A percentile compares a stretch with the other conserved stretches of the same genome.
These are phyloP conservation scores for Scenedesmus sp. DNA, from an alignment of 163 green algal species.

Conservation along the genomic window DNA sequence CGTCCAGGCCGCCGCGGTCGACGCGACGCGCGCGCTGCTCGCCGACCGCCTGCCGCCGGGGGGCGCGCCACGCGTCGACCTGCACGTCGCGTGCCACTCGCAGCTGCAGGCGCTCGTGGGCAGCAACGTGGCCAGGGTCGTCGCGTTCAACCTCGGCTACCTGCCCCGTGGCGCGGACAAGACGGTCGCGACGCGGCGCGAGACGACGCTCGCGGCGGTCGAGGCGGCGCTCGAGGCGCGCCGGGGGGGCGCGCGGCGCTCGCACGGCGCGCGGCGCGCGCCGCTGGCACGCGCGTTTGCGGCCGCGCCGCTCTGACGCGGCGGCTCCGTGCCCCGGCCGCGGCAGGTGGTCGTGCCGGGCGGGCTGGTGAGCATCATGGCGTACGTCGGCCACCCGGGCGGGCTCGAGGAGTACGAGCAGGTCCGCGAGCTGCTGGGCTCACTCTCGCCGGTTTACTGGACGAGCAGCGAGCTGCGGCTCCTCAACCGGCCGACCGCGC, in stretches of 20 bases:
- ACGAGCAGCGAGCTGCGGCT: slow-evolving; percentile 55
- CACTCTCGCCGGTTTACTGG: slow-evolving; percentile 51
- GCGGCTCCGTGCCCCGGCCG: neutral
- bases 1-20: slow-evolving; percentile 60
- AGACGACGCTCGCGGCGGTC: slow-evolving; percentile 66
- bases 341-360: slow-evolving; percentile 55
- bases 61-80: slow-evolving; percentile 39
- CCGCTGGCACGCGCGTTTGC: too few species aligned
- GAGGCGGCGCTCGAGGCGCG: slow-evolving; percentile 56
- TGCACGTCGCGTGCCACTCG: slow-evolving; percentile 58
- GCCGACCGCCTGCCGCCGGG: slow-evolving; percentile 30
- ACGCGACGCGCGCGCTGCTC: slow-evolving; percentile 43
- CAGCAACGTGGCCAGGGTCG: slow-evolving; percentile 23
- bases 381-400: slow-evolving; percentile 73
- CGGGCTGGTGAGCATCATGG: slow-evolving; percentile 64
- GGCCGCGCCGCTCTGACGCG: too few species aligned
- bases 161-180: slow-evolving; percentile 66
- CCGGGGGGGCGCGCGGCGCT: too few species aligned
- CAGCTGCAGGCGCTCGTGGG: slow-evolving; percentile 53
- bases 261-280: too few species aligned
- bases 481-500: slow-evolving; percentile 67
- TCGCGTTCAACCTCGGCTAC: slow-evolving; percentile 62
- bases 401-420: slow-evolving; percentile 66
- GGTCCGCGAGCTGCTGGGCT: slow-evolving; percentile 14
- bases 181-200: slow-evolving; percentile 46